phyloP scores from a whole-genome alignment of 2,329 filamentous ascomycete species.

The Penicillium sp. region DNA sequence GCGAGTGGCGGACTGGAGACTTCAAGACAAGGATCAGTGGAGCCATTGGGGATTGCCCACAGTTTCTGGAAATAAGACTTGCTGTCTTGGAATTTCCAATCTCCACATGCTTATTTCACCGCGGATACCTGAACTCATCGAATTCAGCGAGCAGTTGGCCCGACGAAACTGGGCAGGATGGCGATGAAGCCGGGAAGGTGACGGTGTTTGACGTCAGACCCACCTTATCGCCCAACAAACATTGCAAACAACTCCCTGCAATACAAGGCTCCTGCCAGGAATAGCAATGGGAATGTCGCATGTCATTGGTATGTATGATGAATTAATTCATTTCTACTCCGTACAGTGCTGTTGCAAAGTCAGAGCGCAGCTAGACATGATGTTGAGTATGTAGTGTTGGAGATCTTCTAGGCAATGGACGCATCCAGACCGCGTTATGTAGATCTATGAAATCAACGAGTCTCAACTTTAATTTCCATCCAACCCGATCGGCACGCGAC shows the following conservation, averaged over 20 bases:
- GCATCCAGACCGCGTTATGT: background rate
- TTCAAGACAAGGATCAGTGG: constrained; percentile 13
- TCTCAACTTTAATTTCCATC: too few relatives aligned
- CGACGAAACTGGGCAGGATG: constrained; percentile 8
- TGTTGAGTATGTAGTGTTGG: too few relatives aligned
- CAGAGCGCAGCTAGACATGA: too few relatives aligned
- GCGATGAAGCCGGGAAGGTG: constrained; percentile 1
- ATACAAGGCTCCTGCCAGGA: too few relatives aligned
- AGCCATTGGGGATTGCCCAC: constrained; percentile 5
- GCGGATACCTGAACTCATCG: constrained; percentile 11
- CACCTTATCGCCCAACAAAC: background rate
- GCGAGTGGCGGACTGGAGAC: constrained; percentile 14
- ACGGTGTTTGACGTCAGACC: constrained; percentile 15
- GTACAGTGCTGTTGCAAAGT: too few relatives aligned
- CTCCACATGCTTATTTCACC: constrained; percentile 14
- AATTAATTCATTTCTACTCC: too few relatives aligned
- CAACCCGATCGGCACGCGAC: too few relatives aligned
- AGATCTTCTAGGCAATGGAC: too few relatives aligned
- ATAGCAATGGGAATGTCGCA: too few relatives aligned
- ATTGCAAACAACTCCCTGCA: background rate
- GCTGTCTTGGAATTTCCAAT: background rate
- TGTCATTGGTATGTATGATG: too few relatives aligned
- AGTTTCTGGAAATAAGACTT: constrained; percentile 7
- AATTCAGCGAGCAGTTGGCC: constrained; percentile 1
- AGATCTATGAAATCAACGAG: background rate